Percentiles rank a stretch among this genome's conserved stretches.
Evolutionary conservation across 2,329 filamentous ascomycete genomes (phyloP).

Genomic region (Cytospora chrysosperma): DNA sequence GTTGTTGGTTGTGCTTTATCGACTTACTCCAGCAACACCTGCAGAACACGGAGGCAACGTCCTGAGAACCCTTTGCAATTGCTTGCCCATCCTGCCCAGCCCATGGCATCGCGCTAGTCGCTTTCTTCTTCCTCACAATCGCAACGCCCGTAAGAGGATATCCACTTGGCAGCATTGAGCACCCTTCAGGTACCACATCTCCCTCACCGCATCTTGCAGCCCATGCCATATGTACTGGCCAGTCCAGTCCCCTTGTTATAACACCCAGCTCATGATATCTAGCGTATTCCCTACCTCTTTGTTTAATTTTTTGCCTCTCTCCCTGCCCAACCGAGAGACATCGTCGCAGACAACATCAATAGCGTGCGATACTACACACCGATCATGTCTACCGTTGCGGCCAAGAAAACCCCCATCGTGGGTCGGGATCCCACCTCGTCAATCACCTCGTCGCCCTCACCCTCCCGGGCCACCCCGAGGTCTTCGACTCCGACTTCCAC

Average conservation of each 20-base stretch:
- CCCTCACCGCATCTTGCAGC: conserved; percentile 25
- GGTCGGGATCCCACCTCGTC: conserved; percentile 45
- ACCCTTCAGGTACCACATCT: conserved; percentile 23
- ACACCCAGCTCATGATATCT: conserved; percentile 19
- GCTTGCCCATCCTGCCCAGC: not conserved
- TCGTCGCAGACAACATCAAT: conserved; percentile 4
- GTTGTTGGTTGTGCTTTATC: conserved; percentile 1
- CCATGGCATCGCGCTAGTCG: conserved; percentile 22
- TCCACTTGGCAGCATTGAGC: conserved; percentile 23
- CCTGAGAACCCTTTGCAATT: not conserved
- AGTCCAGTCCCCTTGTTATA: conserved; percentile 20
- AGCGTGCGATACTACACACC: conserved; percentile 3
- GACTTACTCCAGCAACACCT: conserved; percentile 1
- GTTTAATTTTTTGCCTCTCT: conserved; percentile 9
- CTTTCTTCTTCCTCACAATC: conserved; percentile 8
- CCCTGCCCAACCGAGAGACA: conserved; percentile 7
- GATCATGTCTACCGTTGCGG: conserved; percentile 49
- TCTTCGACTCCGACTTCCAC: conserved; percentile 51
- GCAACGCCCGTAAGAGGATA: conserved; percentile 7
- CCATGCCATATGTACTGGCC: conserved; percentile 8
- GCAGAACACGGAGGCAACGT: not conserved
- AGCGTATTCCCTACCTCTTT: conserved; percentile 16
- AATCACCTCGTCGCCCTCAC: conserved; percentile 31
- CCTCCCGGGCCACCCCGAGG: conserved; percentile 39
- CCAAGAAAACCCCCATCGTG: conserved; percentile 53